A percentile compares a stretch with the other conserved stretches of the same genome.
Conservation (phyloP, 495 filamentous ascomycete species). For the Cercophora samala region DNA sequence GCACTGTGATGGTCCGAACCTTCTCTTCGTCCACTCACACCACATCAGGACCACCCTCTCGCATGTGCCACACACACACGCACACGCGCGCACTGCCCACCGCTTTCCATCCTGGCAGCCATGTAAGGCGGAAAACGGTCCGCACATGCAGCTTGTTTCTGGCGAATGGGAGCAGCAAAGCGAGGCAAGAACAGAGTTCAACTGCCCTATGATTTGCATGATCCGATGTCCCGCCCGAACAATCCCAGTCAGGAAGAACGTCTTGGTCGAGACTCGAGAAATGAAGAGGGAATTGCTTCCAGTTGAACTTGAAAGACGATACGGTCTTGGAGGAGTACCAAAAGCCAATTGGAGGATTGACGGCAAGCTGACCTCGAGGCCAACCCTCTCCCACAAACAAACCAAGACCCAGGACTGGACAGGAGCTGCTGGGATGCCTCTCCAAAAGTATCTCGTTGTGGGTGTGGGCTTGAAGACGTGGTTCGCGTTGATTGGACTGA, state of each 20-base stretch:
- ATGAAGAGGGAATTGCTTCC: not conserved
- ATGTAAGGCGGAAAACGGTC: conserved; percentile 46
- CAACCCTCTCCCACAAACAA: conserved; percentile 9
- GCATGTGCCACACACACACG: conserved; percentile 16
- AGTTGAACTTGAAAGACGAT: not conserved
- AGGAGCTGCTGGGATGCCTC: conserved; percentile 28
- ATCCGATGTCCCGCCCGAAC: conserved; percentile 26
- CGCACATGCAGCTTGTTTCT: conserved; percentile 36
- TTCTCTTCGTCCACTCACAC: conserved; percentile 11
- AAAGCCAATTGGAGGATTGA: conserved; percentile 3
- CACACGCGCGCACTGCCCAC: conserved; percentile 18
- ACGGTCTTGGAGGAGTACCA: not conserved
- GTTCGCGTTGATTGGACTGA: conserved; percentile 38
- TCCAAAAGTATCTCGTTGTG: conserved; percentile 26
- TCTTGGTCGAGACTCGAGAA: not conserved
- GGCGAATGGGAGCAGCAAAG: conserved; percentile 33
- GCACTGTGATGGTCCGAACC: conserved; percentile 6
- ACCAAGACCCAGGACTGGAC: conserved; percentile 21
- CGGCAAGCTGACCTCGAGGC: conserved; percentile 20
- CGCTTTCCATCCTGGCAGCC: conserved; percentile 32
- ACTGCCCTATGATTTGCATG: conserved; percentile 40
- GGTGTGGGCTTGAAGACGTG: conserved; percentile 42
- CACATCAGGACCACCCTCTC: conserved; percentile 19
- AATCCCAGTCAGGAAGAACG: not conserved
- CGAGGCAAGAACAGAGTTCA: conserved; percentile 23